Percentiles rank a stretch among this genome's conserved stretches.
Evolutionary conservation across 2,329 filamentous ascomycete species (phyloP).

Genomic region (Ceratocystis harringtonii): DNA sequence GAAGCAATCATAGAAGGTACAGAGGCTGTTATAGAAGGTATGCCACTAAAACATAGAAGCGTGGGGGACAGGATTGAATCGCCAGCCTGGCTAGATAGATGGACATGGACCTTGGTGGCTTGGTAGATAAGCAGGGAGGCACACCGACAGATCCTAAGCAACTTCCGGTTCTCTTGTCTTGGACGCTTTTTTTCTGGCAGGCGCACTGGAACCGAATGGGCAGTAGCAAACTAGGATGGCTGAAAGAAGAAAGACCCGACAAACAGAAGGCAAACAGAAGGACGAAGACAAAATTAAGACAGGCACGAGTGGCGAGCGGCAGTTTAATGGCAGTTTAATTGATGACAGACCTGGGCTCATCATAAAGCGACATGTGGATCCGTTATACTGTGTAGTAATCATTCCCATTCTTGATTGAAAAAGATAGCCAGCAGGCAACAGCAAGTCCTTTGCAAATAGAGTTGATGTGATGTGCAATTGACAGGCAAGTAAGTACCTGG

Average conservation of each 20-base stretch:
- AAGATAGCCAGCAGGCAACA: too few relatives aligned
- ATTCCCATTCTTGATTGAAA: too few relatives aligned
- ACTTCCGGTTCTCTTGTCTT: background rate
- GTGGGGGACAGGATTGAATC: background rate
- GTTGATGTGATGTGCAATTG: too few relatives aligned
- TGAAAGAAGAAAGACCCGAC: background rate
- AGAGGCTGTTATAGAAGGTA: too few relatives aligned
- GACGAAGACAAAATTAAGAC: background rate
- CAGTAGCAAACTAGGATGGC: background rate
- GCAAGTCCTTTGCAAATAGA: too few relatives aligned
- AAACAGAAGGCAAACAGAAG: background rate
- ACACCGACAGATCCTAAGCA: background rate
- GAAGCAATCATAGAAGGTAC: too few relatives aligned
- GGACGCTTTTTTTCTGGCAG: too few relatives aligned
- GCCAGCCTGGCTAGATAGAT: background rate
- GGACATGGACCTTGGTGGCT: background rate
- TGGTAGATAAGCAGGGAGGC: background rate
- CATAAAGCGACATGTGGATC: too few relatives aligned
- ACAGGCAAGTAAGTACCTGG: too few relatives aligned
- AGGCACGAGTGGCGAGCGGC: background rate
- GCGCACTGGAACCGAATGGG: background rate
- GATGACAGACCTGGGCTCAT: too few relatives aligned
- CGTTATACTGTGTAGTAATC: too few relatives aligned
- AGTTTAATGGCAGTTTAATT: background rate
- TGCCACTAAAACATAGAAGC: too few relatives aligned